Percentiles rank a stretch among this genome's conserved stretches.
phyloP scores from a whole-genome alignment of 108 stramenopile genomes.

The Fragilariopsis cylindrus region DNA sequence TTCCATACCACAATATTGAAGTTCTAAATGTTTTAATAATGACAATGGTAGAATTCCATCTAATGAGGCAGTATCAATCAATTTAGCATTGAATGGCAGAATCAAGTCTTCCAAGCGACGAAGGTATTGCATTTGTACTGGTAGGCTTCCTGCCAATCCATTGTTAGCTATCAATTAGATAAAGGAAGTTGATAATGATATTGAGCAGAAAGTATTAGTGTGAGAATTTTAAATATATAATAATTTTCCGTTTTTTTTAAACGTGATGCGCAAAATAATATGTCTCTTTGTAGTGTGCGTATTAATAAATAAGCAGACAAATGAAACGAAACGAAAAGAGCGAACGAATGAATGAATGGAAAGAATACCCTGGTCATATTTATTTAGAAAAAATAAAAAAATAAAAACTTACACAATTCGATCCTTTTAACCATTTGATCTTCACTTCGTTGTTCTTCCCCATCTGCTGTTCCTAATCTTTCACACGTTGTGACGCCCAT shows the following conservation, averaged over 20 bases:
- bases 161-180: conserved; percentile 17
- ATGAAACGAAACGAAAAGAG: background rate
- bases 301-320: background rate
- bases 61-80: background rate
- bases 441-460: background rate
- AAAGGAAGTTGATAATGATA: background rate
- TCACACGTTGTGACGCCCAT: conserved; percentile 11
- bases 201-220: background rate
- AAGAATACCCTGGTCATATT: background rate
- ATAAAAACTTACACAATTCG: conserved; percentile 10
- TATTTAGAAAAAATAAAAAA: background rate
- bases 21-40: conserved; percentile 7
- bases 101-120: conserved; percentile 10
- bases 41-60: background rate
- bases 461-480: background rate
- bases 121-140: conserved; percentile 23
- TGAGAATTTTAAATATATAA: background rate
- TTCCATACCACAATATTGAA: conserved; percentile 19
- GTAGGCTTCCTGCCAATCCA: conserved; percentile 11
- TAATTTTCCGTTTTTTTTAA: background rate
- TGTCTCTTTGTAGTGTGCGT: no score
- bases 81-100: conserved; percentile 8
- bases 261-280: no score
- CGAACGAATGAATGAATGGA: background rate
- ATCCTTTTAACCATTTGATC: background rate